A percentile compares a stretch with the other conserved stretches of the same genome.
These are phyloP conservation scores for Dendrobium chrysotoxum DNA, from an alignment of 106 monocot genomes.

Conservation along the genomic window DNA sequence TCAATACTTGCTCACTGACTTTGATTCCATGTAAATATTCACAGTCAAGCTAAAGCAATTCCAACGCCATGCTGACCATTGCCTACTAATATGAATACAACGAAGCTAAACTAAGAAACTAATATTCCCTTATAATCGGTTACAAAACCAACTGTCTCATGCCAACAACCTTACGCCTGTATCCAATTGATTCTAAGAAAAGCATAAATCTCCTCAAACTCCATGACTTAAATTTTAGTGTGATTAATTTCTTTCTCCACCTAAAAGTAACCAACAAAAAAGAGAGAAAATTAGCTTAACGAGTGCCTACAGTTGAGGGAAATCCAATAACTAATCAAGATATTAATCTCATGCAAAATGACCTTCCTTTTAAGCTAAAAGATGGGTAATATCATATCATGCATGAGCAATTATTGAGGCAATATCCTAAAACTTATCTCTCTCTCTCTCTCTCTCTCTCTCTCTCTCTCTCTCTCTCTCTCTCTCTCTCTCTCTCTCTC, in stretches of 20 bases:
- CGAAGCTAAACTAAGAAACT: background rate
- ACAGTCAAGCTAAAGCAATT: too few species aligned
- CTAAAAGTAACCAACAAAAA: background rate
- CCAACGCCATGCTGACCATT: too few species aligned
- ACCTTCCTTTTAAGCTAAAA: background rate
- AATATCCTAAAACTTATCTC: background rate
- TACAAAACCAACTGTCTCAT: background rate
- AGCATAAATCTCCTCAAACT: background rate
- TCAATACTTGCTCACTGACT: too few species aligned
- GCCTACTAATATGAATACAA: background rate
- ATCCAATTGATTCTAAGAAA: background rate
- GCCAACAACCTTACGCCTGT: background rate
- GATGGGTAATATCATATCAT: too few species aligned
- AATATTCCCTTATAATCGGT: background rate
- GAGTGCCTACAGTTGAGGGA: background rate
- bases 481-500: too few species aligned
- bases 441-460: too few species aligned
- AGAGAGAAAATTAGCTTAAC: background rate
- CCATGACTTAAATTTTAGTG: background rate
- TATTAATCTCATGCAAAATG: background rate
- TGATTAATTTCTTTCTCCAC: background rate
- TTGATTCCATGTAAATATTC: too few species aligned
- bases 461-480: too few species aligned
- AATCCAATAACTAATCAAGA: background rate
- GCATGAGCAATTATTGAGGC: background rate